These are phyloP conservation scores for Fusarium sp. DNA, from an alignment of 2,329 filamentous ascomycete species.

Conservation along the genomic window DNA sequence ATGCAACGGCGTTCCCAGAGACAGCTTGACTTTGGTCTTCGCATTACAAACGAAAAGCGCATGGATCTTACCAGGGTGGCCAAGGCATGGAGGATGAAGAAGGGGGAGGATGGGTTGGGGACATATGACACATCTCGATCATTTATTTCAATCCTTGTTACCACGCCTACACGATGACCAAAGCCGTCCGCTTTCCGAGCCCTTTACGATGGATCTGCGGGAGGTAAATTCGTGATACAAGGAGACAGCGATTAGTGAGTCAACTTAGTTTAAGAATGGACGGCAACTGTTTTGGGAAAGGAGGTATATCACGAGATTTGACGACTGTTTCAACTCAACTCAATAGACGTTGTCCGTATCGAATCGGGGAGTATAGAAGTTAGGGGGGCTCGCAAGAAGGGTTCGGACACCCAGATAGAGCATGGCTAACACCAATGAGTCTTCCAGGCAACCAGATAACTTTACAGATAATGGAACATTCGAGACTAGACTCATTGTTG, in stretches of 20 bases:
- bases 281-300: constrained; percentile 22
- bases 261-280: constrained; percentile 25
- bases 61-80: constrained; percentile 27
- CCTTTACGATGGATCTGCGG: constrained; percentile 20
- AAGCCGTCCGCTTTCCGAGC: constrained; percentile 20
- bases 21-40: constrained; percentile 13
- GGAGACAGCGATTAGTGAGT: constrained; percentile 21
- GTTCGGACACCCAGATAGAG: constrained; percentile 19
- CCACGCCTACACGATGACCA: constrained; percentile 30
- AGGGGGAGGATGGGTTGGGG: constrained; percentile 13
- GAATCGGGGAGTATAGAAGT: constrained; percentile 28
- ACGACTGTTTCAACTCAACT: constrained; percentile 33
- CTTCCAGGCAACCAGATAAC: constrained; percentile 34
- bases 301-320: constrained; percentile 37
- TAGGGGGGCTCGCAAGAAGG: constrained; percentile 12
- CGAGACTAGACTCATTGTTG: constrained; percentile 10
- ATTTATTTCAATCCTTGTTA: constrained; percentile 27
- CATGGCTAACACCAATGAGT: constrained; percentile 20
- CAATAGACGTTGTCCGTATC: constrained; percentile 23
- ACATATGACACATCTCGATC: constrained; percentile 13
- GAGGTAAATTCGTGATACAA: constrained; percentile 32
- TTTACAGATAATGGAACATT: constrained; percentile 38
- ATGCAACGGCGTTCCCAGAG: constrained; percentile 28
- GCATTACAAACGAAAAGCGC: constrained; percentile 19
- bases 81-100: constrained; percentile 6